Conservation (phyloP, 2,329 filamentous ascomycete species). For the Gremmenia infestans region DNA sequence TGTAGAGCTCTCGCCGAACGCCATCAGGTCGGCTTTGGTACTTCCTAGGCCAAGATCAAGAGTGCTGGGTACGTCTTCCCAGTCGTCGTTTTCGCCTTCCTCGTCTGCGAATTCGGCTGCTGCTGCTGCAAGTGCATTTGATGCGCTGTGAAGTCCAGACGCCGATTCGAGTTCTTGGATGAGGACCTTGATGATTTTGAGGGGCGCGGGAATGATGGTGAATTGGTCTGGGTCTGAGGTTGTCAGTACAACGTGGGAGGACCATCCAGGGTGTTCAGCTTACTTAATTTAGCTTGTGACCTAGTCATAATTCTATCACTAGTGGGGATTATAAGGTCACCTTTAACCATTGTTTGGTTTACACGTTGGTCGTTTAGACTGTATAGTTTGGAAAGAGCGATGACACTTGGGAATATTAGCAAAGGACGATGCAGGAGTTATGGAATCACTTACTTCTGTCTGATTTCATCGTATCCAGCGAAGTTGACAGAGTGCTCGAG, state of each 20-base stretch:
- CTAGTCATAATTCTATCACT: conserved; percentile 88
- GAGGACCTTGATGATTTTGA: conserved; percentile 95
- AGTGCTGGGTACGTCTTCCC: conserved; percentile 79
- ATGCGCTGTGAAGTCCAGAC: conserved; percentile 57
- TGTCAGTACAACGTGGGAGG: conserved; percentile 14
- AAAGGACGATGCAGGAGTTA: not conserved
- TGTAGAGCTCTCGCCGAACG: conserved; percentile 57
- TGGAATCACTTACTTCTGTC: conserved; percentile 73
- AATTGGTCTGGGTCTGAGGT: conserved; percentile 75
- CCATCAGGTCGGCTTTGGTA: conserved; percentile 75
- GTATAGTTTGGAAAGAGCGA: conserved; percentile 88
- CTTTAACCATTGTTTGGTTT: conserved; percentile 77
- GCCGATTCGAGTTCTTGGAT: conserved; percentile 86
- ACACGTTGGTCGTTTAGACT: conserved; percentile 78
- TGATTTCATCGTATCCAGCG: conserved; percentile 95
- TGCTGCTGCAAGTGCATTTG: conserved; percentile 54
- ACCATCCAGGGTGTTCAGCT: conserved; percentile 26
- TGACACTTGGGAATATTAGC: conserved; percentile 57
- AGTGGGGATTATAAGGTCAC: conserved; percentile 77
- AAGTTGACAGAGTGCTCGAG: conserved; percentile 95
- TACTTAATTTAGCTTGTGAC: conserved; percentile 80
- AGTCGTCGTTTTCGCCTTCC: conserved; percentile 72
- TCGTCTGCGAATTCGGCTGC: conserved; percentile 54
- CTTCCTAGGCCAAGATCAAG: conserved; percentile 69
- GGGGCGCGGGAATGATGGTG: conserved; percentile 77